phyloP scores from a whole-genome alignment of 805 yeast species.

The Sungouiozyma intestinalis region DNA sequence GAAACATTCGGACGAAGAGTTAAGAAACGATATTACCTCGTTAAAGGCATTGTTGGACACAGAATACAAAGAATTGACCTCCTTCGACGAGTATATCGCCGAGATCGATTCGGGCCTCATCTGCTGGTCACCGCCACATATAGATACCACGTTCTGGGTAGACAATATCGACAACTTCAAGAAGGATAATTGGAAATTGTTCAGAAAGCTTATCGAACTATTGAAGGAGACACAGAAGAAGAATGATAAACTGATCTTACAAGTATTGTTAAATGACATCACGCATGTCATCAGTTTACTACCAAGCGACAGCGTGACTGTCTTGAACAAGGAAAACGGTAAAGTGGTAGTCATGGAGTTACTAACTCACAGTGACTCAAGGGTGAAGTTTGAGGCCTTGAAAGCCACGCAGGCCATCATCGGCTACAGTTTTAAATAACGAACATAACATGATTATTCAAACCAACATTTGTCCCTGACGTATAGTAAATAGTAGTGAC shows the following conservation, averaged over 20 bases:
- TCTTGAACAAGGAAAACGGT: slow-evolving; percentile 45
- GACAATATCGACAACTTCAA: slow-evolving; percentile 71
- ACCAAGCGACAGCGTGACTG: slow-evolving; percentile 45
- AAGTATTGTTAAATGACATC: slow-evolving; percentile 61
- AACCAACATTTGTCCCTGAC: too few relatives aligned
- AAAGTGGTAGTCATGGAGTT: slow-evolving; percentile 78
- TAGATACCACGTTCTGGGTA: slow-evolving; percentile 80
- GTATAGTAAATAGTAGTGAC: too few relatives aligned
- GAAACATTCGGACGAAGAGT: slow-evolving; percentile 92
- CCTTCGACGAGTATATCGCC: slow-evolving; percentile 82
- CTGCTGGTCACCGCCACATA: slow-evolving; percentile 88
- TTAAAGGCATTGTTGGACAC: slow-evolving; percentile 55
- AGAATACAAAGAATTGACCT: slow-evolving; percentile 69
- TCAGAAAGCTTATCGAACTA: slow-evolving; percentile 49
- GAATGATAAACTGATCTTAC: slow-evolving; percentile 32
- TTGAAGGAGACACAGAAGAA: slow-evolving; percentile 31
- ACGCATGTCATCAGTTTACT: slow-evolving; percentile 48
- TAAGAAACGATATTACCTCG: slow-evolving; percentile 56
- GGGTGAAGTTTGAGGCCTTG: slow-evolving; percentile 88
- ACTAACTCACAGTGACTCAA: slow-evolving; percentile 69
- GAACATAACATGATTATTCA: too few relatives aligned
- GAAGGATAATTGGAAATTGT: slow-evolving; percentile 62
- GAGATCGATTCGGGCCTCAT: slow-evolving; percentile 73
- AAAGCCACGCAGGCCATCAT: slow-evolving; percentile 92
- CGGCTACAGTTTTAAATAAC: slow-evolving; percentile 51